Evolutionary conservation across 371 early-diverging fungal species (phyloP).

Genomic region (Mortierella sp.): DNA sequence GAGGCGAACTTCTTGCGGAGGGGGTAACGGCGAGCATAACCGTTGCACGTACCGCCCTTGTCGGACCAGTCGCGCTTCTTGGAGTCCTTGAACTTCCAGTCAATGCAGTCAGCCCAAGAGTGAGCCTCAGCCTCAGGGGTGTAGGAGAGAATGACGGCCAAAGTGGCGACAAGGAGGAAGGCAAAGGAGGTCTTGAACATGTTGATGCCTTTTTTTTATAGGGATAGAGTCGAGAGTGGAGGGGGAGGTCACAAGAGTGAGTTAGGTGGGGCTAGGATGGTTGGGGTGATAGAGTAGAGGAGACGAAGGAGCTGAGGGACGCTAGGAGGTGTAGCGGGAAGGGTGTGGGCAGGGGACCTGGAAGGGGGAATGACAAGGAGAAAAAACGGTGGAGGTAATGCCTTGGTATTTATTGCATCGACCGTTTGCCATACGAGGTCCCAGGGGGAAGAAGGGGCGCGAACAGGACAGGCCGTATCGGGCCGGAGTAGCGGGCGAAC

Average conservation of each 20-base stretch:
- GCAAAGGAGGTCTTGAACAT: slow-evolving; percentile 32
- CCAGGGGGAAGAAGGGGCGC: no score
- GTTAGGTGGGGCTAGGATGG: not conserved
- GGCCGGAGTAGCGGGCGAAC: no score
- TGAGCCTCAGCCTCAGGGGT: slow-evolving; percentile 42
- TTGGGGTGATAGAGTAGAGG: not conserved
- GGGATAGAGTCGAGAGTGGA: not conserved
- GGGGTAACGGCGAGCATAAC: slow-evolving; percentile 47
- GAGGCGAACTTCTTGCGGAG: slow-evolving; percentile 22
- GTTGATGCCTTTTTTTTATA: not conserved
- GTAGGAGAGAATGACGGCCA: slow-evolving; percentile 38
- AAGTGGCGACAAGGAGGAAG: slow-evolving; percentile 34
- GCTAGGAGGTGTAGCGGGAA: not conserved
- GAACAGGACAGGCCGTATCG: no score
- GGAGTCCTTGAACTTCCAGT: slow-evolving; percentile 37
- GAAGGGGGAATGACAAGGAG: slow-evolving; percentile 19
- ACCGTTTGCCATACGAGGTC: no score
- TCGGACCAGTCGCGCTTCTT: slow-evolving; percentile 20
- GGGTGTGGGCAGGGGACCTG: not conserved
- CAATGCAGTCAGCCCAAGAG: slow-evolving; percentile 48
- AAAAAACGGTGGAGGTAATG: not conserved
- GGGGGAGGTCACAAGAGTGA: slow-evolving; percentile 1
- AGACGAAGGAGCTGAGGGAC: not conserved
- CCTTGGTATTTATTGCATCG: slow-evolving; percentile 20
- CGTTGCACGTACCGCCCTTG: slow-evolving; percentile 30